These are phyloP conservation scores for Butyriboletus loyo DNA, from an alignment of 768 basidiomycete species.

Conservation along the genomic window DNA sequence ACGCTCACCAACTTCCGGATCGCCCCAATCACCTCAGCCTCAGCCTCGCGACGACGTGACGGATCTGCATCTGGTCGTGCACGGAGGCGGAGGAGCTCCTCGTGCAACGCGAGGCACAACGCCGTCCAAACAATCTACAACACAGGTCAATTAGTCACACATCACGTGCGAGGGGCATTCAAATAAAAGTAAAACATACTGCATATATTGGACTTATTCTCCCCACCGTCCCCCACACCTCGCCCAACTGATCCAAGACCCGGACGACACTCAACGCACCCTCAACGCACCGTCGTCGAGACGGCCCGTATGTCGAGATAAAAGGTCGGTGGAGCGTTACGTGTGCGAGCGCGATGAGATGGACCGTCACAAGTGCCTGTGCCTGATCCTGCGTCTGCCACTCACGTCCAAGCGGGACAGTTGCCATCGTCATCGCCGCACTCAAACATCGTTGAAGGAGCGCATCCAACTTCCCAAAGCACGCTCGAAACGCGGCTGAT, in stretches of 20 bases:
- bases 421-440: constrained; percentile 8
- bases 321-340: constrained; percentile 24
- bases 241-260: constrained; percentile 12
- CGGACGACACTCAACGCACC: constrained; percentile 13
- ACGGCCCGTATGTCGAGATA: constrained; percentile 8
- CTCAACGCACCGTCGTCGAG: constrained; percentile 15
- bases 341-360: constrained; percentile 24
- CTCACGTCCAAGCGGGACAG: not conserved
- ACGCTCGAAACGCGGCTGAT: constrained; percentile 39
- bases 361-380: constrained; percentile 15
- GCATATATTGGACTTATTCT: constrained; percentile 17
- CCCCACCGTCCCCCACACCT: constrained; percentile 1
- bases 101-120: constrained; percentile 19
- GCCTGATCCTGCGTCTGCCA: not conserved
- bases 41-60: constrained; percentile 6
- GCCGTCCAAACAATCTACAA: constrained; percentile 24
- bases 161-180: not conserved
- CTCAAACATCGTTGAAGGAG: constrained; percentile 37
- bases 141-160: not conserved
- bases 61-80: constrained; percentile 2
- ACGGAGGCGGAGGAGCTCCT: constrained; percentile 20
- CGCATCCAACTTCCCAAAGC: constrained; percentile 44
- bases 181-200: not conserved
- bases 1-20: constrained; percentile 15
- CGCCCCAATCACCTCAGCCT: constrained; percentile 12